A percentile compares a stretch with the other conserved stretches of the same genome.
phyloP scores from a whole-genome alignment of 768 basidiomycete genomes.

The Lactarius sanguifluus region DNA sequence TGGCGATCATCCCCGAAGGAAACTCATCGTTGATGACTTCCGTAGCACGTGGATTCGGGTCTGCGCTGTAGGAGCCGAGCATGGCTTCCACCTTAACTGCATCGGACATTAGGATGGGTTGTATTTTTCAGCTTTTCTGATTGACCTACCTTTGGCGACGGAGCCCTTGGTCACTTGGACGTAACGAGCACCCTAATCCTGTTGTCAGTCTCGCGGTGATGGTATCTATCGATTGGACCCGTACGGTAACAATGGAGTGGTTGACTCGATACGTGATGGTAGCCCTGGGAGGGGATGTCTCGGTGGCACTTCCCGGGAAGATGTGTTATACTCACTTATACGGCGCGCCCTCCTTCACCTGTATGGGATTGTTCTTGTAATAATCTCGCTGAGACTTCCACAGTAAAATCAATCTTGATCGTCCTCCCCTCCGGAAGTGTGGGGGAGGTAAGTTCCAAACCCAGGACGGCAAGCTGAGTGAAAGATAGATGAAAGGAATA shows the following conservation, averaged over 20 bases:
- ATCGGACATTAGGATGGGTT: constrained; percentile 13
- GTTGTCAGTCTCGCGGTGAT: constrained; percentile 20
- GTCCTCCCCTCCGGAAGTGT: constrained; percentile 59
- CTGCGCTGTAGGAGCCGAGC: constrained; percentile 92
- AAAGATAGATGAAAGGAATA: background rate
- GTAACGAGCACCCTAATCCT: constrained; percentile 70
- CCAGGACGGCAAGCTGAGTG: constrained; percentile 63
- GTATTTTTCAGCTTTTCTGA: constrained; percentile 14
- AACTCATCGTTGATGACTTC: constrained; percentile 68
- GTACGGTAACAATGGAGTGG: constrained; percentile 82
- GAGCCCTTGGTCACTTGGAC: constrained; percentile 85
- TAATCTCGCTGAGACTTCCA: constrained; percentile 48
- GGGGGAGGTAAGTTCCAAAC: constrained; percentile 77
- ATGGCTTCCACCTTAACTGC: constrained; percentile 86
- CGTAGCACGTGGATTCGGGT: constrained; percentile 65
- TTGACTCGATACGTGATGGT: constrained; percentile 85
- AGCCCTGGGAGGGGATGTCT: constrained; percentile 48
- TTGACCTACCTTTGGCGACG: constrained; percentile 61
- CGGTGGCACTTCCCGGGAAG: background rate
- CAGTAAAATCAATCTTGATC: constrained; percentile 66
- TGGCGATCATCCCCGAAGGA: constrained; percentile 80
- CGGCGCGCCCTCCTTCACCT: constrained; percentile 82
- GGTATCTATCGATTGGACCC: constrained; percentile 27
- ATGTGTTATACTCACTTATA: constrained; percentile 63
- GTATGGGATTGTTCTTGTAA: constrained; percentile 74